These are phyloP conservation scores for Exophiala alcalophila DNA, from an alignment of 2,329 filamentous ascomycete species.

Conservation along the genomic window DNA sequence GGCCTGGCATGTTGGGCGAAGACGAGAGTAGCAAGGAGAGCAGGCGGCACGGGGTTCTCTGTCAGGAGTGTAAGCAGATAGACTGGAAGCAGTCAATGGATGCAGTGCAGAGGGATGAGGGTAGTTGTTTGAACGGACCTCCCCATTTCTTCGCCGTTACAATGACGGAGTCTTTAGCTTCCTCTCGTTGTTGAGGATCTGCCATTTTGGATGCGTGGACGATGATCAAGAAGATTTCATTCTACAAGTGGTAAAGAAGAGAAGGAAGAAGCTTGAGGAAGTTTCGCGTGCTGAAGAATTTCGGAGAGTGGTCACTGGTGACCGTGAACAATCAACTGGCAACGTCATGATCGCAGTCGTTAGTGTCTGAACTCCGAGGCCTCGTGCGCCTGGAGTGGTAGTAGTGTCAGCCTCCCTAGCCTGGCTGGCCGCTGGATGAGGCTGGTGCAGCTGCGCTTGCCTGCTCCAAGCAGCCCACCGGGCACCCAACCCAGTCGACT, in stretches of 20 bases:
- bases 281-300: too few relatives aligned
- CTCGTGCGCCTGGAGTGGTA: not conserved
- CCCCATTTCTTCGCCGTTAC: constrained; percentile 30
- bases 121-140: constrained; percentile 23
- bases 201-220: constrained; percentile 11
- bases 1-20: constrained; percentile 65
- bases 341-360: too few relatives aligned
- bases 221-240: too few relatives aligned
- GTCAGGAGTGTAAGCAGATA: constrained; percentile 28
- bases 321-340: too few relatives aligned
- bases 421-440: not conserved
- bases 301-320: too few relatives aligned
- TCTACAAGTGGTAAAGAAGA: too few relatives aligned
- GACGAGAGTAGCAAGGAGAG: constrained; percentile 63
- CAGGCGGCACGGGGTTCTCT: constrained; percentile 65
- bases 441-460: not conserved
- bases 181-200: constrained; percentile 20
- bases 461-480: not conserved
- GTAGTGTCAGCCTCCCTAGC: not conserved
- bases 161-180: constrained; percentile 26
- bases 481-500: too few relatives aligned
- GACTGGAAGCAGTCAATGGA: constrained; percentile 24
- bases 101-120: constrained; percentile 10
- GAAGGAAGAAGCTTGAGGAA: too few relatives aligned
- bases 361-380: too few relatives aligned